Base-by-base conservation (phyloP, 331 rosid species). In the Cydonia oblonga region DNA sequence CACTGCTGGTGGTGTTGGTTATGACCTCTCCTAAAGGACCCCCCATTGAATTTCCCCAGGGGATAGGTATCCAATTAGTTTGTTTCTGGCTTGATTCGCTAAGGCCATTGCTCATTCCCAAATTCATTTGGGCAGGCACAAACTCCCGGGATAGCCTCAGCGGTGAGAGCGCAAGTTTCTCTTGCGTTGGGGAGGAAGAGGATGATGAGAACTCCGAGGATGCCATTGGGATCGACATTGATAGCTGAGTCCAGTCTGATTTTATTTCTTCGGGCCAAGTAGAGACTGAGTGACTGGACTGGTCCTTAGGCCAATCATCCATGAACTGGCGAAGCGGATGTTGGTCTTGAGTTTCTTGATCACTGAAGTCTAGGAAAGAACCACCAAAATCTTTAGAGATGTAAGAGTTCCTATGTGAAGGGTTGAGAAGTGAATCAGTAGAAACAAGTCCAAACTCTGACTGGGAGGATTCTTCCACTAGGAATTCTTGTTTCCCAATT, bases 11-110 rank as follows among this genome's bases (percentile, higher is more conserved):
- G 5, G 44, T 66, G 9, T 70, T 83, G 9, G 81, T 80, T 40
- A 84, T 76, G 4, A 76, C 87, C 79, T 84, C 87, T 25, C 87
- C 87, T n/a, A 84, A 67, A 57, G 87, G 87, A 61, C 87, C 87
- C 12, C 84, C 87, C 74, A 84, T 61, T 33, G 84, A 74, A 71
- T 68, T 66, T 23, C 73, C 82, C 84, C 84, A 84, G 5, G 69
- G 25, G 71, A 59, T 25, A 10, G 86, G 73, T 28, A 67, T 72
- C 78, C 77, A 73, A 15, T 62, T 75, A 16, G 75, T 49, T 68
- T 63, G 74, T 71, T 69, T 33, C 26, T 68, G 67, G 33, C n/a
- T 57, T 30, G 66, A 56, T 66, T 82, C 71, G 2, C 66, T 49
- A 14, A 42, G 58, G 20, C 69, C 75, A 40, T 66, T 62, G 64